Base-by-base conservation (phyloP, 768 basidiomycete genomes). In the Pleurotus tuoliensis region DNA sequence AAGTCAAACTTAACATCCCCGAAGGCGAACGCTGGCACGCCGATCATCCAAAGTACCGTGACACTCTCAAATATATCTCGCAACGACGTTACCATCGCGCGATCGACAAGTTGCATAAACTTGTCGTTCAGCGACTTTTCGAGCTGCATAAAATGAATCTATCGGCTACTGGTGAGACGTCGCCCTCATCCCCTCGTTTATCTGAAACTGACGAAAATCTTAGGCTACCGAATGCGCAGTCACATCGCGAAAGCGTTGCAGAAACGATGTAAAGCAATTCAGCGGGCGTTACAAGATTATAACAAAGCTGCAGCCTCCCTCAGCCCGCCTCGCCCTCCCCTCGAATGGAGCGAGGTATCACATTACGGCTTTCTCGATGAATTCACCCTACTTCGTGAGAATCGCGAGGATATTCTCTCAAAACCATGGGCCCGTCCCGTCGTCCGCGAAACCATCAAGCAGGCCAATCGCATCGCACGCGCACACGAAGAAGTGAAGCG, bases 131-230 rank as follows among this genome's bases (percentile, higher is more conserved):
- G 56, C 61, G 64, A 0, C 58, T 77, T 1, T 74, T 77, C 58
- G 71, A 77, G 58, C 64, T 76, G 3, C 70, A 71, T 18, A 71
- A 71, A 58, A 55, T 73, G 20, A 75, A 75, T 59, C 59, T 75
- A 11, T 62, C 69, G 13, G 56, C 62, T 3, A 75, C 67, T 16
- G 74, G 74, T 73, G 56, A 27, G 27, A 53, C 25, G 67, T 55
- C 13, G 64, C 62, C 11, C 38, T 15, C 13, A n/a, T 40, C 47
- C 34, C 41, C 52, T 58, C 20, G 12, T 39, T 54, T 49, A 13
- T 3, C 13, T 15, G 16, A 39, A 48, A 8, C 15, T 51, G 20
- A 34, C 27, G 47, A 11, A n/a, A 49, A 11, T 48, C 20, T 45
- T 55, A 73, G 68, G 60, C 7, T 73, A 71, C 56, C 61, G 61